phyloP scores from a whole-genome alignment of 2,329 filamentous ascomycete species.

The Fusarium circinatum region DNA sequence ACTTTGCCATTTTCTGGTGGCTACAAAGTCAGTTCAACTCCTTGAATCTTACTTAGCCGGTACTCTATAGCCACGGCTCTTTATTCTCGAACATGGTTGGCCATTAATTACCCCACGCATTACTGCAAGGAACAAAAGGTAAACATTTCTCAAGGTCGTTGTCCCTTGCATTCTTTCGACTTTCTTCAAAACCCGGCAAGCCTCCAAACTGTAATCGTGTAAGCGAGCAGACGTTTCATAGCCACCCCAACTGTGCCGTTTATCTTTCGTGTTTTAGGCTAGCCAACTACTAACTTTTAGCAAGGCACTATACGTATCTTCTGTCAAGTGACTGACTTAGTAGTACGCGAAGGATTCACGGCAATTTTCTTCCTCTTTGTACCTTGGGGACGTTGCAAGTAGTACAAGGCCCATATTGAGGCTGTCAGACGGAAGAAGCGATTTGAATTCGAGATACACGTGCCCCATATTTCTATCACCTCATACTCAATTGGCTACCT shows the following conservation, averaged over 20 bases:
- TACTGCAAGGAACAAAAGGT: conserved; percentile 19
- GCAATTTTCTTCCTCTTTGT: background rate
- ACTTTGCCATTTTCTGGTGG: background rate
- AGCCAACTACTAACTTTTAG: background rate
- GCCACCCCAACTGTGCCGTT: conserved; percentile 6
- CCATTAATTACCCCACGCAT: background rate
- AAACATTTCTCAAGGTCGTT: conserved; percentile 5
- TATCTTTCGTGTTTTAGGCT: conserved; percentile 1
- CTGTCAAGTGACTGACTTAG: background rate
- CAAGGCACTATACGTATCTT: background rate
- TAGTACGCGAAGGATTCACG: background rate
- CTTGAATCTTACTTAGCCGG: background rate
- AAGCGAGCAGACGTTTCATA: conserved; percentile 2
- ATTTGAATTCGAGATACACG: background rate
- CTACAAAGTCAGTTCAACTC: background rate
- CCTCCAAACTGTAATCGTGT: conserved; percentile 9
- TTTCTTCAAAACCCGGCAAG: conserved; percentile 15
- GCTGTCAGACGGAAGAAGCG: background rate
- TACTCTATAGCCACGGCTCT: conserved; percentile 20
- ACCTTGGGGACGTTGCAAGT: background rate
- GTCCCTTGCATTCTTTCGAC: conserved; percentile 17
- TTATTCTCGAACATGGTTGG: background rate
- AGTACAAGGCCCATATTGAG: background rate
- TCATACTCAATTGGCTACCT: background rate
- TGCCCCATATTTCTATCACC: background rate